A percentile compares a stretch with the other conserved stretches of the same genome.
phyloP scores from a whole-genome alignment of 2,329 filamentous ascomycete species.

The Exophiala spinifera region DNA sequence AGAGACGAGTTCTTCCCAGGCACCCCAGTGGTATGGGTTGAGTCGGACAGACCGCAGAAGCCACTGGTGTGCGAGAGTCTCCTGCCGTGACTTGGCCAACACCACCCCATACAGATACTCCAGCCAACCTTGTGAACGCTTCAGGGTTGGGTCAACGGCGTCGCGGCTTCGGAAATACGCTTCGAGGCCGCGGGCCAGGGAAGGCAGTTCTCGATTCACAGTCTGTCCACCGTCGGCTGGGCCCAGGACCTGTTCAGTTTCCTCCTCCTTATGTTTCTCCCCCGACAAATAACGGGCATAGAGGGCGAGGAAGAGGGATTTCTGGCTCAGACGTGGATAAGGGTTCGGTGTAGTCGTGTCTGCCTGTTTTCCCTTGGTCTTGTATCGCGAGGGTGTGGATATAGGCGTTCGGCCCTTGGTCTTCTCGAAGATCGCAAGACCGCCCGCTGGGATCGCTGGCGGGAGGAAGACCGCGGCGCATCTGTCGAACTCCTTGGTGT shows the following conservation, averaged over 20 bases:
- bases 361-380: conserved; percentile 55
- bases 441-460: conserved; percentile 68
- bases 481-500: conserved; percentile 91
- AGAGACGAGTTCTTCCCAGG: conserved; percentile 87
- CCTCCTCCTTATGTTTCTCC: conserved; percentile 94
- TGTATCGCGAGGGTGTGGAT: conserved; percentile 53
- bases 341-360: conserved; percentile 36
- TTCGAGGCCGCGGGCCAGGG: conserved; percentile 72
- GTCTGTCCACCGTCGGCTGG: conserved; percentile 84
- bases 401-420: conserved; percentile 38
- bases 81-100: conserved; percentile 85
- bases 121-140: conserved; percentile 73
- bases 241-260: conserved; percentile 94
- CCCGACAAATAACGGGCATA: conserved; percentile 92
- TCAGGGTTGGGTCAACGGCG: conserved; percentile 23
- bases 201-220: conserved; percentile 77
- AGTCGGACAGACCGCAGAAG: conserved; percentile 83
- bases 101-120: conserved; percentile 83
- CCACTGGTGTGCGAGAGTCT: conserved; percentile 77
- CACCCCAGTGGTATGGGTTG: conserved; percentile 95
- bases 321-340: conserved; percentile 68
- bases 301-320: conserved; percentile 83
- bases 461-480: conserved; percentile 86
- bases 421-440: conserved; percentile 51
- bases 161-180: conserved; percentile 70